Base-by-base conservation (phyloP, 2,329 filamentous ascomycete species). In the Diaporthe velutina region DNA sequence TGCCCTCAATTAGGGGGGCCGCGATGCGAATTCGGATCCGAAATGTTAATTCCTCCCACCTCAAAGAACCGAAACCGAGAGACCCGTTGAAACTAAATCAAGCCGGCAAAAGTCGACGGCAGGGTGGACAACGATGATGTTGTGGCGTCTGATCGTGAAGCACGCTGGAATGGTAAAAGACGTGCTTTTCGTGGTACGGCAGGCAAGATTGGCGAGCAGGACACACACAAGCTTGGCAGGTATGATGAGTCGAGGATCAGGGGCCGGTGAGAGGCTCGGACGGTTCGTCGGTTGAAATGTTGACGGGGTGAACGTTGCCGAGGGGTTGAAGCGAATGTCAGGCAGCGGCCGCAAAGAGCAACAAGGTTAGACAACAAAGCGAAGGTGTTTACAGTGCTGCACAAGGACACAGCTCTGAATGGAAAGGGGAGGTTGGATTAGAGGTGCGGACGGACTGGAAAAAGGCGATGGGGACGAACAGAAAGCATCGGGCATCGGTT, bases 401-500 rank as follows among this genome's bases (percentile, higher is more conserved):
- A 71, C 25, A 70, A 72, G 48, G 54, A 64, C 48, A 40, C 64
- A 9, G 64, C 33, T 25, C 33, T 68, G 71, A 19, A 28, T 25
- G 52, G 60, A 42, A 58, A 38, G 60, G 58, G n/a, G 61, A 58
- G 38, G 45, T 52, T 33, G 40, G 33, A 40, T n/a, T 54, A 72
- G 70, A 54, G 58, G 35, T 72, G 70, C 57, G 25, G 70, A 54
- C 33, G 57, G 45, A 45, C 70, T 64, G 57, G 48, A 61, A 72
- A 64, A n/a, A 67, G 64, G 42, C 40, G 22, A 60, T 48, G 55
- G 30, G 33, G 52, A 64, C 50, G 30, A 45, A 17, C 60, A 66
- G 54, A 73, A 73, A 66, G 74, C 64, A 73, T 67, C 64, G 58
- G 48, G 70, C 61, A 75, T 73, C 70, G 71, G 74, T 73, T 75